phyloP scores from a whole-genome alignment of 75 land plant species.

The Cryptomeria japonica region DNA sequence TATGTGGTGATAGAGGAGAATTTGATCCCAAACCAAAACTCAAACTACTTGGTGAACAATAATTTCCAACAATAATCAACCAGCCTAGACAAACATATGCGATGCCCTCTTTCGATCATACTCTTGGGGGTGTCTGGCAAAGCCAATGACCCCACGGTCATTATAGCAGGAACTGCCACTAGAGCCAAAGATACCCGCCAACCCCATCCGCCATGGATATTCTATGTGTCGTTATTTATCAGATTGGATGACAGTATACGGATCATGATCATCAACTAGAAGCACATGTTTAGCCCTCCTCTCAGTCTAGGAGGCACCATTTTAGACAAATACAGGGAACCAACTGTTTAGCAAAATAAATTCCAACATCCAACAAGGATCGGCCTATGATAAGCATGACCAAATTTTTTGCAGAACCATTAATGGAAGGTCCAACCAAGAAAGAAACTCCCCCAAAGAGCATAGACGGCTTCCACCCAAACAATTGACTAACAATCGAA shows the following conservation, averaged over 20 bases:
- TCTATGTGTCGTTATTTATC: constrained; percentile 61
- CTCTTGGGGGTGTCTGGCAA: constrained; percentile 86
- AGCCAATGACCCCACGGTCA: constrained; percentile 58
- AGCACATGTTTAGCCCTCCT: constrained; percentile 76
- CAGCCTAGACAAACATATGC: no score
- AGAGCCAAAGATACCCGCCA: constrained; percentile 62
- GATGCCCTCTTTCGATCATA: no score
- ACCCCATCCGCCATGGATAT: constrained; percentile 59
- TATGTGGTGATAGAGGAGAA: no score
- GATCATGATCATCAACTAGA: constrained; percentile 59
- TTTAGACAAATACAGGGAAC: constrained; percentile 73
- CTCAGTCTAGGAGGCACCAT: constrained; percentile 74
- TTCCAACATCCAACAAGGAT: constrained; percentile 58
- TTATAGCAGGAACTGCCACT: constrained; percentile 69
- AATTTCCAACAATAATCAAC: no score
- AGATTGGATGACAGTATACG: constrained; percentile 66
- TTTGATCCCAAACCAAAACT: no score
- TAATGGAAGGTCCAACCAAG: constrained; percentile 47
- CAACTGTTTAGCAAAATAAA: constrained; percentile 72
- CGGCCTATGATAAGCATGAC: constrained; percentile 77
- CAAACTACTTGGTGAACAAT: no score
- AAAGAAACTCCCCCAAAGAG: constrained; percentile 54
- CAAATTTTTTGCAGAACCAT: constrained; percentile 40
- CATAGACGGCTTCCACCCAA: constrained; percentile 65
- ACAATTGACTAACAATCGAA: constrained; percentile 30